Base-by-base conservation (phyloP, 2,329 filamentous ascomycete species). In the Zalaria obscura region DNA sequence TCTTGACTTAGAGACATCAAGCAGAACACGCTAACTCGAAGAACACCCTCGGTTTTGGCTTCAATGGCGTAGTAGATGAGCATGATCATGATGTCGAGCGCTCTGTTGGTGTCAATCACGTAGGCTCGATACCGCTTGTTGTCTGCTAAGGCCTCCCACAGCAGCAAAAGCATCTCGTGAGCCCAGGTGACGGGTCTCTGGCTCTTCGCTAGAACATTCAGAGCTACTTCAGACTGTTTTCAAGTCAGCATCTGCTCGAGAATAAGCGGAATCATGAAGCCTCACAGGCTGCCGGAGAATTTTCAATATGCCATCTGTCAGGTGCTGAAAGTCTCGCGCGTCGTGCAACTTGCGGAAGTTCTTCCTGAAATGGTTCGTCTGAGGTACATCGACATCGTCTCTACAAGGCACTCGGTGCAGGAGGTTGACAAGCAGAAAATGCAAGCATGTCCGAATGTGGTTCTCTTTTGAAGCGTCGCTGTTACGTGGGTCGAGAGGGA, bases 81-180 rank as follows among this genome's bases (percentile, higher is more conserved):
- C 18, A 96, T 68, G 8, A 96, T 76, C 40, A 95, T 73, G 61
- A 96, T 95, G 58, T 98, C 91, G 54, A 95, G 85, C 0, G 84
- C 85, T 41, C 89, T 73, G 55, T 91, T 86, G 0, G 91, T 96
- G 52, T 98, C 91, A 48, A 96, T 89, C 54, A 98, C 91, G 61
- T 95, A 98, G 1, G 87, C 86, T 28, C 91, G 75, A 64, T 98
- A 98, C 45, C 89, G 76, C 64, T 94, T 96, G 64, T 98, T 98
- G 71, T 89, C 95, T 61, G 98, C 91, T 4, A 91, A 77, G 32
- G 86, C 78, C 65, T 98, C 91, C 91, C 91, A 98, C 57, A 96
- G 95, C 2, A 98, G 71, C 74, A 95, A 91, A 42, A 96, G 79
- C 67, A 93, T 93, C 62, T 98, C 91, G 2, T 91, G 88, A 0